Base-by-base conservation (phyloP, 257 asterid species). In the Solanum ahanhuiri region DNA sequence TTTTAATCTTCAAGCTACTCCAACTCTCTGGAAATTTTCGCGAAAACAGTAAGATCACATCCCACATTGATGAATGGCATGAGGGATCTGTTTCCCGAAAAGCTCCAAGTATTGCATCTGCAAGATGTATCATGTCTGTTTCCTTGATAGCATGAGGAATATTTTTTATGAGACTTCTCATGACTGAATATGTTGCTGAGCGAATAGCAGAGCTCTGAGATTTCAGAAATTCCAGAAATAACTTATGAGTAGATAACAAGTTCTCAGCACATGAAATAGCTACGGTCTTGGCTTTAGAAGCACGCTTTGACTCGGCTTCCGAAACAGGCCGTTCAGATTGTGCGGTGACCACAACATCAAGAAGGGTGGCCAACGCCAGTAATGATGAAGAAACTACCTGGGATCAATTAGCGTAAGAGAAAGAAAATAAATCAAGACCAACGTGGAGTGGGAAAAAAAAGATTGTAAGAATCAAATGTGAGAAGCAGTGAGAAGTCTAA, bases 41-140 rank as follows among this genome's bases (percentile, higher is more conserved):
- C 37, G 91, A 88, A 86, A 93, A 95, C 69, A 93, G 90, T 63
- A 97, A 87, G 85, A 97, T 77, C 82, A 93, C 88, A 7, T 95
- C 98, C 99, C 99, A 97, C 98, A 97, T 94, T 51, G 97, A 86
- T 83, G 99, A 89, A 90, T 97, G 99, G 88, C 99, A 97, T 70
- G 91, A 87, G 48, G 98, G 94, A 86, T 92, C 93, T 84, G 89
- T 94, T 92, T 95, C 99, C 91, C 93, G 96, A 92, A 97, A 94
- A 84, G 95, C 91, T 91, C 98, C 99, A 88, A 97, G 93, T 90
- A 97, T 91, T 87, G 95, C 90, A 83, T 93, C 92, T 64, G 98
- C 95, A 81, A 97, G 94, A 88, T 91, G 87, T 88, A 90, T 94
- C 87, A 93, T 84, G 88, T 94, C 94, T 87, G 93, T 96, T 90